Percentiles rank a stretch among this genome's conserved stretches.
Conservation (phyloP, 2,329 filamentous ascomycete species). For the Cercospora sp. region DNA sequence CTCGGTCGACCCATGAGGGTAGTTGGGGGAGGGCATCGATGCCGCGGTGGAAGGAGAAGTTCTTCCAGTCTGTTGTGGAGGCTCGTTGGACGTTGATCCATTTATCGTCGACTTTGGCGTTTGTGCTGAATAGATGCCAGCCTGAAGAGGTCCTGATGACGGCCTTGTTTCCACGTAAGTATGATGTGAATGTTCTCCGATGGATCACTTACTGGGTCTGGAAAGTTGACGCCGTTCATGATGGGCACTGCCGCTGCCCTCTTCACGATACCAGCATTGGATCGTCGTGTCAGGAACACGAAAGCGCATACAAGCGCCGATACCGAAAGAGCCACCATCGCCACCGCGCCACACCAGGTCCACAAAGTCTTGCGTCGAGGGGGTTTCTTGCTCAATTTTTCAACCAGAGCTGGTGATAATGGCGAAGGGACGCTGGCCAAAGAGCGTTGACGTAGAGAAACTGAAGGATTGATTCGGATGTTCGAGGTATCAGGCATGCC, state of each 20-base stretch:
- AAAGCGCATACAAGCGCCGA: neutral
- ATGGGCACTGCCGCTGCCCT: slow-evolving; percentile 25
- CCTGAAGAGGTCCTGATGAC: slow-evolving; percentile 37
- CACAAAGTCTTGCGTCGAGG: neutral
- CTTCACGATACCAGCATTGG: slow-evolving; percentile 1
- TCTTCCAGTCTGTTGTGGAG: slow-evolving; percentile 40
- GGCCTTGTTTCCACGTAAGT: slow-evolving; percentile 8
- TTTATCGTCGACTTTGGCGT: slow-evolving; percentile 37
- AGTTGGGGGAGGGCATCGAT: slow-evolving; percentile 57
- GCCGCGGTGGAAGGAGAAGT: slow-evolving; percentile 38
- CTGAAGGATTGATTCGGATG: neutral
- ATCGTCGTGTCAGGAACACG: neutral
- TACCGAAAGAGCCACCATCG: neutral
- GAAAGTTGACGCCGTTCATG: slow-evolving; percentile 49
- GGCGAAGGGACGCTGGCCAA: neutral
- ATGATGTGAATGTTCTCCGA: too few species aligned
- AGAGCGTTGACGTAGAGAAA: neutral
- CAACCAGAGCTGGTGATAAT: neutral
- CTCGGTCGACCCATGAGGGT: slow-evolving; percentile 51
- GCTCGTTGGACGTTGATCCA: slow-evolving; percentile 43
- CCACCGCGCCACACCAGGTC: neutral
- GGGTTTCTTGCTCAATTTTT: neutral
- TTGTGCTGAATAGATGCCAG: slow-evolving; percentile 45
- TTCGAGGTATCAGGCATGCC: neutral
- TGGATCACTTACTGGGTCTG: slow-evolving; percentile 37